These are phyloP conservation scores for Iberis pinnata DNA, from an alignment of 345 rosid genomes.

Conservation along the genomic window DNA sequence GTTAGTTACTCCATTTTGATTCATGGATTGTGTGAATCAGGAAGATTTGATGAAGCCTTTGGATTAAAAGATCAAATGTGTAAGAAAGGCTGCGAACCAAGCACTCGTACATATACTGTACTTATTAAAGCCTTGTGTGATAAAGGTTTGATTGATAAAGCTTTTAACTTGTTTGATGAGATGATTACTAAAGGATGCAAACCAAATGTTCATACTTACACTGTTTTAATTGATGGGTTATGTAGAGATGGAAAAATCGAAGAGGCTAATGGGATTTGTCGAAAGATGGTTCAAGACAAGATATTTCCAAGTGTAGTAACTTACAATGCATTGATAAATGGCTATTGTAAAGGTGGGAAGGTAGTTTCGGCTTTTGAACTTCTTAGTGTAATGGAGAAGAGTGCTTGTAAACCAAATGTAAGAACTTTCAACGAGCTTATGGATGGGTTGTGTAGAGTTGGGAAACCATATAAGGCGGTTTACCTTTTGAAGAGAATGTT, in stretches of 20 bases:
- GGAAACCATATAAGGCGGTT: constrained; percentile 35
- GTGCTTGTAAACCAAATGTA: constrained; percentile 39
- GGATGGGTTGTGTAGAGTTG: constrained; percentile 44
- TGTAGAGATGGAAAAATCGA: constrained; percentile 42
- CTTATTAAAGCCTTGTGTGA: constrained; percentile 43
- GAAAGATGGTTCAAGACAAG: constrained; percentile 34
- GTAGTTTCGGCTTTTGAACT: constrained; percentile 42
- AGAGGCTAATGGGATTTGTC: constrained; percentile 39
- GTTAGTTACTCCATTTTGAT: constrained; percentile 39
- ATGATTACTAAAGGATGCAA: constrained; percentile 39
- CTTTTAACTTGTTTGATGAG: constrained; percentile 36
- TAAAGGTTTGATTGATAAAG: constrained; percentile 34
- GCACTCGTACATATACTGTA: constrained; percentile 38
- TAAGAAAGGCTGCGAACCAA: constrained; percentile 41
- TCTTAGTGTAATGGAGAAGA: constrained; percentile 43
- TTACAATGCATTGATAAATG: constrained; percentile 45
- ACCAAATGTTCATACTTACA: constrained; percentile 39
- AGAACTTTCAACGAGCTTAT: constrained; percentile 51
- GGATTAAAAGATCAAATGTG: constrained; percentile 35
- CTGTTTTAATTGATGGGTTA: constrained; percentile 40
- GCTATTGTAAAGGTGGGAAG: constrained; percentile 42
- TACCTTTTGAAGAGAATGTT: constrained; percentile 33
- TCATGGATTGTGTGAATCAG: constrained; percentile 40
- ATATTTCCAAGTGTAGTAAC: constrained; percentile 35
- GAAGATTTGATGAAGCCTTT: constrained; percentile 42